Conservation (phyloP, 129 eudicot species). For the Flaveria sonorensis region DNA sequence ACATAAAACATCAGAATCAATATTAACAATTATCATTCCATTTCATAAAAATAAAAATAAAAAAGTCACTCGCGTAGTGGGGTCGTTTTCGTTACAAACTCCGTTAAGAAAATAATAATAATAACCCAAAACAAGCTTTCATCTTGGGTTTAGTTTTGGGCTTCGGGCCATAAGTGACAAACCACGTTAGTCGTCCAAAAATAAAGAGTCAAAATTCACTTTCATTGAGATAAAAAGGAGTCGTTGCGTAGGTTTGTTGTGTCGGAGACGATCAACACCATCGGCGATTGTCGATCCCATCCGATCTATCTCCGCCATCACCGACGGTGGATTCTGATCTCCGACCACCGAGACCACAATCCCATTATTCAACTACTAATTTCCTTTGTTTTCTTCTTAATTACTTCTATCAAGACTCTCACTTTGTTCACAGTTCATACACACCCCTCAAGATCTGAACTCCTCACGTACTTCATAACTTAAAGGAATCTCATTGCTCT, state of each 20-base stretch:
- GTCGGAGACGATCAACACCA: slow-evolving; percentile 27
- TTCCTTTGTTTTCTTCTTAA: neutral
- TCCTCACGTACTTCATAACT: neutral
- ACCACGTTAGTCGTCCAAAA: neutral
- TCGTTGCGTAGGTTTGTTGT: slow-evolving; percentile 35
- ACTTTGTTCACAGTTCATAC: slow-evolving; percentile 7
- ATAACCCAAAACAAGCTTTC: too few species aligned
- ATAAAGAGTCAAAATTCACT: slow-evolving; percentile 6
- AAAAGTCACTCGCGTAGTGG: too few species aligned
- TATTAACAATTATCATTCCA: too few species aligned
- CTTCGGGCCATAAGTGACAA: neutral
- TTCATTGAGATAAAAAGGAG: slow-evolving; percentile 13
- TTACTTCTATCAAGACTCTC: slow-evolving; percentile 21
- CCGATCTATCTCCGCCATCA: slow-evolving; percentile 23
- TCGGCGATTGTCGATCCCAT: slow-evolving; percentile 32
- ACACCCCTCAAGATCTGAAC: slow-evolving; percentile 29
- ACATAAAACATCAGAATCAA: too few species aligned
- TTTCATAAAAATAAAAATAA: too few species aligned
- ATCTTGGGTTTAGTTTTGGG: neutral
- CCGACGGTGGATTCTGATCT: slow-evolving; percentile 26
- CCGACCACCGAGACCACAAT: slow-evolving; percentile 2
- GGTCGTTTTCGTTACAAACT: too few species aligned
- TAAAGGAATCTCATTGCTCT: slow-evolving; percentile 24
- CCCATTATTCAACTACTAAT: slow-evolving; percentile 9
- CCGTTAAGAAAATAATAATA: too few species aligned